Percentiles rank a stretch among this genome's conserved stretches.
phyloP scores from a whole-genome alignment of 164 flowering plant species.

The Tetrastigma voinierianum region DNA sequence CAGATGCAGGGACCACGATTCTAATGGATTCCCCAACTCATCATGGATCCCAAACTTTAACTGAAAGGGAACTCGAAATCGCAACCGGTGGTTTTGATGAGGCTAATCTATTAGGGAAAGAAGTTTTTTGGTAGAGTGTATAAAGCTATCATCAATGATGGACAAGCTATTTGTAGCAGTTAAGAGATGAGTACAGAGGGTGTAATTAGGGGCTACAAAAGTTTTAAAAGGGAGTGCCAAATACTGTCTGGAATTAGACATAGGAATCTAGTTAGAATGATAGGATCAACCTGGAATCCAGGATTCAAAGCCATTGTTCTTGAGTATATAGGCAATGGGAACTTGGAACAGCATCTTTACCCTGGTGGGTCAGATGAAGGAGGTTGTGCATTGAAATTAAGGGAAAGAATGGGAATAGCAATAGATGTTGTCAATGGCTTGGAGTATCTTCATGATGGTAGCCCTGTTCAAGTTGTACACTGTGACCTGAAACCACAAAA shows the following conservation, averaged over 20 bases:
- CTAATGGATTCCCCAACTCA: not conserved
- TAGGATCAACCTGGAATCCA: conserved; percentile 14
- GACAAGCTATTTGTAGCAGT: conserved; percentile 10
- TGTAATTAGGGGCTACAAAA: not conserved
- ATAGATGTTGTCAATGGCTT: conserved; percentile 9
- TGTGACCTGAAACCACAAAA: conserved; percentile 14
- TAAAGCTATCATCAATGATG: conserved; percentile 11
- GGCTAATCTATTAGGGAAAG: conserved; percentile 15
- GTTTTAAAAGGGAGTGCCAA: conserved; percentile 15
- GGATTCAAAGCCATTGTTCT: conserved; percentile 15
- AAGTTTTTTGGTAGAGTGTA: conserved; percentile 1
- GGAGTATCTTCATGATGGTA: conserved; percentile 13
- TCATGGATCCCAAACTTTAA: conserved; percentile 5
- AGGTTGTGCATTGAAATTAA: conserved; percentile 2
- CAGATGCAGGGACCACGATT: not conserved
- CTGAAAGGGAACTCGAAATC: conserved; percentile 19
- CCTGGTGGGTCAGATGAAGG: conserved; percentile 7
- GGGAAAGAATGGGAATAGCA: conserved; percentile 5
- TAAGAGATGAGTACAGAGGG: conserved; percentile 6
- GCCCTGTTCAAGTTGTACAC: conserved; percentile 5
- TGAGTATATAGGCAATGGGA: conserved; percentile 13
- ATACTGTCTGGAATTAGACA: conserved; percentile 17
- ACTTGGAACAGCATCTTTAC: conserved; percentile 20
- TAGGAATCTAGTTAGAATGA: conserved; percentile 19
- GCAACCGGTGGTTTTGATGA: conserved; percentile 14